Base-by-base conservation (phyloP, 208 protist species). In the Phytomonas francai region DNA sequence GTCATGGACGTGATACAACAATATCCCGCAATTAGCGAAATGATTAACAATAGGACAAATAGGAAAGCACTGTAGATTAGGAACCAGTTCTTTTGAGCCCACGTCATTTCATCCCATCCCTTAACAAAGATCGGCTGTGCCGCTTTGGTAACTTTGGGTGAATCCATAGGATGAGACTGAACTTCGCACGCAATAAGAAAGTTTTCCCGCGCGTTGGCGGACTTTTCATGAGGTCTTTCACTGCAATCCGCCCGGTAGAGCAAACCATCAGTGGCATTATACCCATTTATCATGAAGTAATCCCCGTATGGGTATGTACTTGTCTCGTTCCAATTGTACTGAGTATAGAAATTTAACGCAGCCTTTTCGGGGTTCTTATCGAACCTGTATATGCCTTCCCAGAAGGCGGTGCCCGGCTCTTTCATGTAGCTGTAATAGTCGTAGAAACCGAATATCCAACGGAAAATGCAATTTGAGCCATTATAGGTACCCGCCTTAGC, bases 81-180 rank as follows among this genome's bases (percentile, higher is more conserved):
- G 68, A 73, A 88, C 82, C 82, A 88, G 68, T 84, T 31, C 68
- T 66, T 67, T 64, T 88, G 79, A 25, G 77, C 73, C 79, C 82
- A 88, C 25, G 82, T 84, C 49, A 72, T 33, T 0, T 84, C 78
- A 73, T 84, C 82, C 68, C 71, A 88, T 45, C 78, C 79, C 31
- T 78, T 59, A 6, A 78, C 54, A 42, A 88, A 81, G 30, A 4
- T 0, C 0, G 82, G 82, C 69, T 88, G 82, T 8, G 65, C 32
- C 14, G 71, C 29, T 19, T n/a, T 65, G 25, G 63, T 73, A 9
- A 73, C 65, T 9, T 65, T 27, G 30, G 65, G 42, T 11, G 58
- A 19, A 59, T 57, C 25, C n/a, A n/a, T 39, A 11, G 71, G 42
- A 49, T 75, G 73, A 34, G 32, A 33, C 76, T 87, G 81, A 33